A percentile compares a stretch with the other conserved stretches of the same genome.
These are phyloP conservation scores for Achaetomium macrosporum DNA, from an alignment of 2,329 filamentous ascomycete species.

Conservation along the genomic window DNA sequence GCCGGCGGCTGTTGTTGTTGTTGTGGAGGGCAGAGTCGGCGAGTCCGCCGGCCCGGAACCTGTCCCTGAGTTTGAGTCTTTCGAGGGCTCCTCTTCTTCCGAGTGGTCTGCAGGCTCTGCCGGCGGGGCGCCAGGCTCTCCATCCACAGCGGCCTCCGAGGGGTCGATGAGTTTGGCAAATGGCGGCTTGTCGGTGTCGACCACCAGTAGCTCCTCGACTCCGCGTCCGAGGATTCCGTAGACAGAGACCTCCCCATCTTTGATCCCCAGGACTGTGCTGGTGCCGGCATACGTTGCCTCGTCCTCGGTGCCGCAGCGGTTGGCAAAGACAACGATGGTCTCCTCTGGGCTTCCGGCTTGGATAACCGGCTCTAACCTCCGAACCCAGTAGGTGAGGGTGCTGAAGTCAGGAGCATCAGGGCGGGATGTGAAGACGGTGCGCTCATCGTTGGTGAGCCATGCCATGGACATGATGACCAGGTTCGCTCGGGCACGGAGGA, in stretches of 20 bases:
- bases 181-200: constrained; percentile 42
- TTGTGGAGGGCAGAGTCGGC: constrained; percentile 1
- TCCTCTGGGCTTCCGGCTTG: constrained; percentile 41
- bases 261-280: constrained; percentile 55
- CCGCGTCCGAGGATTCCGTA: constrained; percentile 57
- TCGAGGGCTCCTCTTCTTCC: not conserved
- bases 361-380: constrained; percentile 52
- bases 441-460: constrained; percentile 53
- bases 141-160: not conserved
- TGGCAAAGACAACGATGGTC: constrained; percentile 55
- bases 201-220: constrained; percentile 53
- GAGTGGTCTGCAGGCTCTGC: not conserved
- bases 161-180: constrained; percentile 32
- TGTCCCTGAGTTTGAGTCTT: not conserved
- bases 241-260: constrained; percentile 50
- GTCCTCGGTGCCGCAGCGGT: constrained; percentile 55
- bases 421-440: constrained; percentile 34
- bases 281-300: constrained; percentile 59
- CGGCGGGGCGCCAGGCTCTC: not conserved
- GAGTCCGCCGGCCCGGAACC: not conserved
- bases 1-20: not conserved
- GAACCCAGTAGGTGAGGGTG: constrained; percentile 61
- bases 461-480: constrained; percentile 62
- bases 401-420: constrained; percentile 52
- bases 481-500: constrained; percentile 48